phyloP scores from a whole-genome alignment of 345 rosid species.

The Boechera stricta region DNA sequence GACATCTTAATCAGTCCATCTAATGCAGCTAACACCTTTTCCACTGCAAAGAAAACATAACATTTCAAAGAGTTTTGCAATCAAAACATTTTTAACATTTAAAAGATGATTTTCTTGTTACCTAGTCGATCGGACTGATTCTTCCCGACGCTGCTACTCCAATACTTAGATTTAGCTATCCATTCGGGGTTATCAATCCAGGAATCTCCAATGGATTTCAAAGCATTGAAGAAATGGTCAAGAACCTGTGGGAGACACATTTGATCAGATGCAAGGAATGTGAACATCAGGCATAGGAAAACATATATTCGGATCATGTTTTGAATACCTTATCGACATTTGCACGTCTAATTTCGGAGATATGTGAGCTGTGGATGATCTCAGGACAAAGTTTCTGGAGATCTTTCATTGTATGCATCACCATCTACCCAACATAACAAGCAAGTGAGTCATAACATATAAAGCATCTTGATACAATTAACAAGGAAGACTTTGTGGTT shows the following conservation, averaged over 20 bases:
- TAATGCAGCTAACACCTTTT: slow-evolving; percentile 59
- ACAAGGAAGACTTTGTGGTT: slow-evolving; percentile 7
- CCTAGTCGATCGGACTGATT: slow-evolving; percentile 60
- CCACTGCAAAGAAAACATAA: slow-evolving; percentile 50
- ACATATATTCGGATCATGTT: not conserved
- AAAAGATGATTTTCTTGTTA: slow-evolving; percentile 5
- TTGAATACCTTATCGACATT: slow-evolving; percentile 58
- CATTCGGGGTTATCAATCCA: slow-evolving; percentile 61
- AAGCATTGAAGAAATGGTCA: slow-evolving; percentile 53
- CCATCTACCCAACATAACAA: slow-evolving; percentile 53
- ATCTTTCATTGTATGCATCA: slow-evolving; percentile 68
- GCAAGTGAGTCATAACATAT: not conserved
- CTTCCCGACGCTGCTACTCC: slow-evolving; percentile 49
- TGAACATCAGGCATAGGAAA: not conserved
- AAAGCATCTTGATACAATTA: not conserved
- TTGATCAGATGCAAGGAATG: slow-evolving; percentile 16
- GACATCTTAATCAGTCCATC: slow-evolving; percentile 61
- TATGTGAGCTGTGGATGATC: slow-evolving; percentile 49
- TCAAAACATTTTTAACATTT: not conserved
- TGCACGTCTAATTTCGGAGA: slow-evolving; percentile 54
- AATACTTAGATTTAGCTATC: slow-evolving; percentile 55
- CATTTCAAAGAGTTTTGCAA: not conserved
- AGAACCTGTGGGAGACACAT: slow-evolving; percentile 51
- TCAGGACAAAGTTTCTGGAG: slow-evolving; percentile 70
- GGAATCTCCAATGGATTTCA: slow-evolving; percentile 70